Conservation (phyloP, 257 asterid genomes). For the Lithospermum erythrorhizon region DNA sequence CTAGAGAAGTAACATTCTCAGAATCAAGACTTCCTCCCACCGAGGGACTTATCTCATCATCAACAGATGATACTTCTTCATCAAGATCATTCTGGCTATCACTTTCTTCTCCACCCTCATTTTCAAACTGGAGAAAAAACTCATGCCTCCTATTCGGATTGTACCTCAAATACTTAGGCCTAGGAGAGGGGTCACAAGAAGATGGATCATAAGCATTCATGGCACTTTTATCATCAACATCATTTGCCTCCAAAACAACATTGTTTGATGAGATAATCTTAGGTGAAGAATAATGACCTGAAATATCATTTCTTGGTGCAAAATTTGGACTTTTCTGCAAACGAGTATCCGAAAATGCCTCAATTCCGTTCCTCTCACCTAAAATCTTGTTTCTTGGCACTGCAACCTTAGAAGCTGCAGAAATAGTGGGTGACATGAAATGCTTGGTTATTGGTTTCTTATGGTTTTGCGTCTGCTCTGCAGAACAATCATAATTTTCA, state of each 20-base stretch:
- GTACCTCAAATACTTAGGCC: conserved; percentile 69
- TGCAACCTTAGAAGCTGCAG: conserved; percentile 49
- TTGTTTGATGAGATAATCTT: conserved; percentile 5
- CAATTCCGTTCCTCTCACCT: conserved; percentile 35
- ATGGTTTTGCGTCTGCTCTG: conserved; percentile 15
- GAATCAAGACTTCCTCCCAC: too few species aligned
- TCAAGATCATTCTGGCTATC: conserved; percentile 15
- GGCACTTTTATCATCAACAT: conserved; percentile 16
- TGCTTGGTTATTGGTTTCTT: conserved; percentile 26
- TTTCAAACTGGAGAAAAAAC: conserved; percentile 20
- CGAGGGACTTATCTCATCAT: conserved; percentile 9
- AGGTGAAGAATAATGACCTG: conserved; percentile 12
- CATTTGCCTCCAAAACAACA: conserved; percentile 17
- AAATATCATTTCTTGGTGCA: conserved; percentile 4
- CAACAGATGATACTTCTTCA: conserved; percentile 19
- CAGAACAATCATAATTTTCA: conserved; percentile 43
- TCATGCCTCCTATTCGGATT: conserved; percentile 42
- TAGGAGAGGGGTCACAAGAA: conserved; percentile 44
- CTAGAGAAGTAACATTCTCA: too few species aligned
- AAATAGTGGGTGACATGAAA: conserved; percentile 55
- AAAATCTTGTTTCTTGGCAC: conserved; percentile 43
- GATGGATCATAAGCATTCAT: conserved; percentile 40
- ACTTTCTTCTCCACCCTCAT: conserved; percentile 8
- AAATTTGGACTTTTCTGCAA: conserved; percentile 6
- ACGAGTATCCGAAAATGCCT: conserved; percentile 12